Evolutionary conservation across 2,329 filamentous ascomycete genomes (phyloP), one percentile per base, ranked within the genome.

Genomic region (Aureobasidium pullulans): DNA sequence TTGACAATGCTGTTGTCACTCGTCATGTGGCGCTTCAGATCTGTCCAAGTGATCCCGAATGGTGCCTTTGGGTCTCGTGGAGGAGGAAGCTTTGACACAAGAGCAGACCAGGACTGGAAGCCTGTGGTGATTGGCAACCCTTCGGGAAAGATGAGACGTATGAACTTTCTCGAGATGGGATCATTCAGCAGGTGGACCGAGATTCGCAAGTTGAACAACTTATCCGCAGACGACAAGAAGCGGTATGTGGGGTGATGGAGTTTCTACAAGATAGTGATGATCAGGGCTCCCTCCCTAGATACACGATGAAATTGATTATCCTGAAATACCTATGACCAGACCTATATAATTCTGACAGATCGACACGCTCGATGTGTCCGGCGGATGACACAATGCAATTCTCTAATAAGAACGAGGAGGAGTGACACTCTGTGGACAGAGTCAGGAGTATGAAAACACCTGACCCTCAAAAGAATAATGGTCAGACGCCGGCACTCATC

Each of bases 71-170:
- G 72, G n/a, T 72, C 75, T 13, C 80, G 81, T 63, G 83, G 84
- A 77, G 63, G 75, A 76, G 72, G 76, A 57, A 82, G 52, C 75
- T 77, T 49, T 1, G 58, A 62, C 44, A 60, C 64, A 53, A 63
- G 70, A 70, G 63, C 66, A 65, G 43, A 65, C 10, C 79, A 80
- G 57, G 79, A 83, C 62, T 90, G 85, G 87, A 82, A 82, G 60
- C 84, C 88, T 1, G 78, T 85, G 31, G 81, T 90, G 63, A 83
- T 90, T 68, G 87, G 88, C 11, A 87, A 88, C 67, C 87, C 88
- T 11, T 83, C 82, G 46, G 83, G 85, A 48, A 86, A 84, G 70
- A 83, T 81, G 66, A 79, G 88, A 52, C 80, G 85, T 62, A 84
- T 91, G 79, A 90, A 83, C 68, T 70, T 90, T 28, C 75, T 92